phyloP scores from a whole-genome alignment of 2,329 filamentous ascomycete species.

The Magnaporthiopsis poae region DNA sequence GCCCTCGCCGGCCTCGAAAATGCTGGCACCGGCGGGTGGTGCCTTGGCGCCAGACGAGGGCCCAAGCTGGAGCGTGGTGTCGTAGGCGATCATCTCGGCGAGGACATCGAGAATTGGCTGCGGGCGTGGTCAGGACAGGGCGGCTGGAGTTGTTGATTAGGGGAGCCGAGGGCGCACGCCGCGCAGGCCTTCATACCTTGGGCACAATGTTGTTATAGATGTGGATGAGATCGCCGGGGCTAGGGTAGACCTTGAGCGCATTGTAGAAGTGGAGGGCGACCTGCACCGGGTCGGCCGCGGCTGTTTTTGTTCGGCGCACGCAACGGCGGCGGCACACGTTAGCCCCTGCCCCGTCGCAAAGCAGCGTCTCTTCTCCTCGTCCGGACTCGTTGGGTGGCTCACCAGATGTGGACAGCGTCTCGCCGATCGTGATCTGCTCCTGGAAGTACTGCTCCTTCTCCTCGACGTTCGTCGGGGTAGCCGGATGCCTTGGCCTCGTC shows the following conservation, averaged over 20 bases:
- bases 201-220: slow-evolving; percentile 99
- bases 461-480: slow-evolving; percentile 79
- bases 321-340: not conserved
- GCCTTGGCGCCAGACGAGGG: not conserved
- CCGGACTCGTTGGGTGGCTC: slow-evolving; percentile 25
- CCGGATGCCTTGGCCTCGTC: slow-evolving; percentile 80
- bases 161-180: not conserved
- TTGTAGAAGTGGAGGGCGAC: slow-evolving; percentile 95
- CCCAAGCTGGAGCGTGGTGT: slow-evolving; percentile 57
- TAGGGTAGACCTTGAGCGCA: slow-evolving; percentile 95
- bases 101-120: slow-evolving; percentile 88
- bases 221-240: slow-evolving; percentile 79
- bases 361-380: slow-evolving; percentile 1
- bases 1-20: slow-evolving; percentile 17
- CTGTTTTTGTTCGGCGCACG: slow-evolving; percentile 27
- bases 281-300: slow-evolving; percentile 57
- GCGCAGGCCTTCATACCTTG: slow-evolving; percentile 50
- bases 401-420: slow-evolving; percentile 76
- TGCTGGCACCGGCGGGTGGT: slow-evolving; percentile 13
- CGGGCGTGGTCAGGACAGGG: not conserved
- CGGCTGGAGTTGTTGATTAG: not conserved
- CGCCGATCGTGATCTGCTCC: slow-evolving; percentile 82
- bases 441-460: slow-evolving; percentile 96
- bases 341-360: not conserved
- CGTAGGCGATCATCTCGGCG: slow-evolving; percentile 94